Evolutionary conservation across 2,329 filamentous ascomycete genomes (phyloP), one percentile per base, ranked within the genome.

Genomic region (Fusarium tjaetaba): DNA sequence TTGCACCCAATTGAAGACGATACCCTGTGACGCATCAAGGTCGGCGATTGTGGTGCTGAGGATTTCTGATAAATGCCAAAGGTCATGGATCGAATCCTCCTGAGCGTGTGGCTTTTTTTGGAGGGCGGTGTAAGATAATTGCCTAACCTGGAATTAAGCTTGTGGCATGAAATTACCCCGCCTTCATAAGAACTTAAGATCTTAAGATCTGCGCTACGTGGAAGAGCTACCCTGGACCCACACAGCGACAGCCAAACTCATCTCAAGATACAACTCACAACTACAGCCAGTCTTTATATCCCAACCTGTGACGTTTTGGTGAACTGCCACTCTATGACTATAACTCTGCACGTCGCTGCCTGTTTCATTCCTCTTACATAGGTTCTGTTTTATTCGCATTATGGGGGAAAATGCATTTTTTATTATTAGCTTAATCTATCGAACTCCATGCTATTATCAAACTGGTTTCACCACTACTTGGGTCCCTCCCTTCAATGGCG

Each of bases 31-130:
- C 11, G 15, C 41, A 16, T 24, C 1, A 24, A 24, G 4, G n/a
- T 24, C n/a, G 3, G n/a, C n/a, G 10, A 16, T 43, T 16, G n/a
- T 24, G 10, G 15, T 43, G 22, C 4, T 11, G 9, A 24, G 9
- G 41, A 24, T 42, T n/a, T 42, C 14, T 11, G 6, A 24, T 24
- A 24, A 24, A 24, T 22, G 41, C 41, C 7, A 0, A 16, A 42
- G 41, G 3, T 42, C 14, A 24, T 11, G 10, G 41, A 24, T 43
- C 41, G 41, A 43, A 24, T 43, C 41, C 9, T 24, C 14, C 2
- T 16, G 1, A 42, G 22, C 39, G 26, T 9, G 14, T 1, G 22
- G 10, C 13, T 42, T n/a, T 16, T 42, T 20, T 11, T 11, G 0
- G n/a, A 24, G n/a, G 41, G 15, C 41, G n/a, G 41, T 43, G 41